These are phyloP conservation scores for Vickermania ingenoplastis DNA, from an alignment of 208 protist genomes.

Conservation along the genomic window DNA sequence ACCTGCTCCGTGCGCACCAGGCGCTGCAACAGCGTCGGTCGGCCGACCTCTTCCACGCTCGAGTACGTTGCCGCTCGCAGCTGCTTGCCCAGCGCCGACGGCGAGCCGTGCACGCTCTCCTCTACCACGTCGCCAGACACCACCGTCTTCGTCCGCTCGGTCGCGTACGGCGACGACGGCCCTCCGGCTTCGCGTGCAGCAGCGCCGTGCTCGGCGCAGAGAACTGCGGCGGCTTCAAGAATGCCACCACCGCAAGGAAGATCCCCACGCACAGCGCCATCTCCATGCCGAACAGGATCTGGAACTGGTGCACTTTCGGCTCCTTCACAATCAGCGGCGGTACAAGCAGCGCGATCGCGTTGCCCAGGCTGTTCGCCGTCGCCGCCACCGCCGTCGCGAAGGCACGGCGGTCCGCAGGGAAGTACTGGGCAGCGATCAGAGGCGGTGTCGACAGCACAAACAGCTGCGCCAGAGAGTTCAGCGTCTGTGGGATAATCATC, in stretches of 20 bases:
- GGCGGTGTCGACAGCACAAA: slow-evolving; percentile 67
- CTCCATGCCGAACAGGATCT: slow-evolving; percentile 64
- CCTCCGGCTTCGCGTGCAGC: slow-evolving; percentile 32
- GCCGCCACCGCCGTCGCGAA: slow-evolving; percentile 59
- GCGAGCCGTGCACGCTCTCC: background rate
- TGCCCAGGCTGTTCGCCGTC: slow-evolving; percentile 57
- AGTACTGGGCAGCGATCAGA: slow-evolving; percentile 58
- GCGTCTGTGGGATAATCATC: slow-evolving; percentile 39
- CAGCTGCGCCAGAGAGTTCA: slow-evolving; percentile 67
- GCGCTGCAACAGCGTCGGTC: background rate
- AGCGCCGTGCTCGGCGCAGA: slow-evolving; percentile 38
- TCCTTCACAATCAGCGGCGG: slow-evolving; percentile 70
- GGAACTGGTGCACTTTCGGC: slow-evolving; percentile 47
- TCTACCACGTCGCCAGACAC: too few species aligned
- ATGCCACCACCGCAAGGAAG: slow-evolving; percentile 33
- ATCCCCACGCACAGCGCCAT: slow-evolving; percentile 26
- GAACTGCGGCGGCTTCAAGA: slow-evolving; percentile 32
- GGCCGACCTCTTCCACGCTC: background rate
- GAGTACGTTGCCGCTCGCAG: background rate
- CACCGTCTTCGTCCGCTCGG: too few species aligned
- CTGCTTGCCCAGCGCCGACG: background rate
- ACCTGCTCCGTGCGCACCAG: background rate
- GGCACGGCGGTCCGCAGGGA: slow-evolving; percentile 35
- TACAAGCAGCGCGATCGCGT: slow-evolving; percentile 52
- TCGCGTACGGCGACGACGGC: slow-evolving; percentile 21